Base-by-base conservation (phyloP, 345 rosid genomes). In the Garcia nutans region DNA sequence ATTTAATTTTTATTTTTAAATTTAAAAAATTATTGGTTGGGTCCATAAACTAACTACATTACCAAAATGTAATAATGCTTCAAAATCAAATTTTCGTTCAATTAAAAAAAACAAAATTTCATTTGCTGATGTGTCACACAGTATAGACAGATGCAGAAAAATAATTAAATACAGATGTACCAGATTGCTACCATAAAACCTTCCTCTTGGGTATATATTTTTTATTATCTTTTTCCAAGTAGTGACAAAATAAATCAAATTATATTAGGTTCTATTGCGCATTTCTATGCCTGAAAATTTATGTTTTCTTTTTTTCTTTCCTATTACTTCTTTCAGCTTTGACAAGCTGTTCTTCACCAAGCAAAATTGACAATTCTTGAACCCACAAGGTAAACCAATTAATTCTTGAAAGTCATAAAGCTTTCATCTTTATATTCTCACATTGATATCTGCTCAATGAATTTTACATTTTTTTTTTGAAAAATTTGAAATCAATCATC, bases 341-440 rank as follows among this genome's bases (percentile, higher is more conserved):
- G 20, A 49, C 71, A 10, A 4, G 76, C 52, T 42, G 50, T 57
- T 68, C 41, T 65, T 77, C 28, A n/a, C 69, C 81, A 19, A 70
- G 50, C 72, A 28, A 58, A 56, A 22, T 41, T 60, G 50, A 47
- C 55, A 65, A 57, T 57, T 80, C 73, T 81, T 76, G 63, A 72
- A 56, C 57, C 42, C 59, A 6, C 2, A 58, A 82, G 84, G 89
- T 82, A 84, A 84, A 55, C 74, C 65, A 23, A 57, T 73, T 73
- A 23, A 57, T 73, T 73, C 49, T 64, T 63, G 55, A 41, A n/a
- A 10, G 6, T 72, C 76, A 42, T 16, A 57, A 75, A 71, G 77
- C 42, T 82, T 78, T 72, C 58, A 62, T 69, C 65, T 82, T 65
- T 74, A 19, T 47, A 11, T 64, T 8, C 10, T 42, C 44, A 10